These are phyloP conservation scores for Achlya hypogyna DNA, from an alignment of 352 stramenopile genomes.

Conservation along the genomic window DNA sequence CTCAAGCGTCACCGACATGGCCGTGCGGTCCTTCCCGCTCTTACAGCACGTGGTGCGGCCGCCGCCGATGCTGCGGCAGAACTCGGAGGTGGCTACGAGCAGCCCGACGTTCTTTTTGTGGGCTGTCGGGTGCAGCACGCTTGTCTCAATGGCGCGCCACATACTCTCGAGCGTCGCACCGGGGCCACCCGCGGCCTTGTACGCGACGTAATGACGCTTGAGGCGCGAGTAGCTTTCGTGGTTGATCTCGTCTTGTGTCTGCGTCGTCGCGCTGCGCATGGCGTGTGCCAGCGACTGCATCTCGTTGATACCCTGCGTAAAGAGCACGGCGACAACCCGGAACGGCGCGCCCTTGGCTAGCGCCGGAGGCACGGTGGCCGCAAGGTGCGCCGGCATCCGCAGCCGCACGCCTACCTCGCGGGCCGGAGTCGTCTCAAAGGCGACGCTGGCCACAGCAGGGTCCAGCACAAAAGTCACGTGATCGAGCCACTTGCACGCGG, in stretches of 20 bases:
- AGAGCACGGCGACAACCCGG: slow-evolving; percentile 51
- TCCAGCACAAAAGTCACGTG: background rate
- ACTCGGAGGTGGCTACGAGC: slow-evolving; percentile 73
- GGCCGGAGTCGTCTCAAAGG: background rate
- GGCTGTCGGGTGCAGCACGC: slow-evolving; percentile 46
- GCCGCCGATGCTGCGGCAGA: slow-evolving; percentile 79
- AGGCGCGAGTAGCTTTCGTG: slow-evolving; percentile 39
- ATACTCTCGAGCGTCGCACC: slow-evolving; percentile 56
- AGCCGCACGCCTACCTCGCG: background rate
- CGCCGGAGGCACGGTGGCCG: slow-evolving; percentile 30
- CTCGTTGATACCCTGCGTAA: slow-evolving; percentile 73
- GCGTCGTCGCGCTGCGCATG: slow-evolving; percentile 47
- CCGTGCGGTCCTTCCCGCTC: slow-evolving; percentile 94
- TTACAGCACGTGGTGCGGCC: slow-evolving; percentile 96
- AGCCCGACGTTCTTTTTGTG: slow-evolving; percentile 78
- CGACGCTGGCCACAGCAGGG: background rate
- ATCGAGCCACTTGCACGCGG: slow-evolving; percentile 13
- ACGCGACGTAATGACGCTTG: background rate
- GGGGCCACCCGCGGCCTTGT: slow-evolving; percentile 23
- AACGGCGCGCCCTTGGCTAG: slow-evolving; percentile 36
- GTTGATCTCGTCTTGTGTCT: slow-evolving; percentile 68
- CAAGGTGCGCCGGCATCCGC: background rate
- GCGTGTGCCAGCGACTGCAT: slow-evolving; percentile 76
- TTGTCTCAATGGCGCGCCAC: slow-evolving; percentile 57
- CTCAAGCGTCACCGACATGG: slow-evolving; percentile 95